A percentile compares a stretch with the other conserved stretches of the same genome.
These are phyloP conservation scores for Aspergillus funiculosus DNA, from an alignment of 495 filamentous ascomycete genomes.

Conservation along the genomic window DNA sequence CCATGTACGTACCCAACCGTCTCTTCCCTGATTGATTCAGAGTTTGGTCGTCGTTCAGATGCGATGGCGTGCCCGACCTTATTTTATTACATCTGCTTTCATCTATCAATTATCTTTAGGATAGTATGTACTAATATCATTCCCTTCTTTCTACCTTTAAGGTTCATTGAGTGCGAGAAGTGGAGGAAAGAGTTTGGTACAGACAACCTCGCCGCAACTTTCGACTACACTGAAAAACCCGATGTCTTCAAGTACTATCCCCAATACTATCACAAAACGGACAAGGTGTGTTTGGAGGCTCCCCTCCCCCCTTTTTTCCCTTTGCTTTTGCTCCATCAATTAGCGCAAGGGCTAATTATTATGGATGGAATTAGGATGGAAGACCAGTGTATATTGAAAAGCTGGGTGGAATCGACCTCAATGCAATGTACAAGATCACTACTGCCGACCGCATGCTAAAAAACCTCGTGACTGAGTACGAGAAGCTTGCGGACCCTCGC, in stretches of 20 bases:
- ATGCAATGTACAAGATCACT: slow-evolving; percentile 87
- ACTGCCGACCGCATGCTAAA: slow-evolving; percentile 87
- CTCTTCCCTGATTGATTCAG: not conserved
- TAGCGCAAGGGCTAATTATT: slow-evolving; percentile 10
- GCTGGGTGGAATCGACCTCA: slow-evolving; percentile 86
- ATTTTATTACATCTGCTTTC: slow-evolving; percentile 5
- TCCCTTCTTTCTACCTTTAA: slow-evolving; percentile 30
- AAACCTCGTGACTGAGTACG: slow-evolving; percentile 95
- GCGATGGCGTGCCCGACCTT: too few relatives aligned
- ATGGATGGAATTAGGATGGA: slow-evolving; percentile 61
- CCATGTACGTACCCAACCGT: slow-evolving; percentile 59
- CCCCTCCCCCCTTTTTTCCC: not conserved
- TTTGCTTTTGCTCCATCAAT: not conserved
- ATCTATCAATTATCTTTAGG: too few relatives aligned
- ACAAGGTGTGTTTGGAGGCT: slow-evolving; percentile 59
- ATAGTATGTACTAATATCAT: too few relatives aligned
- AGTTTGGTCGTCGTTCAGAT: too few relatives aligned
- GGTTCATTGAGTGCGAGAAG: slow-evolving; percentile 87
- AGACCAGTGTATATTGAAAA: slow-evolving; percentile 96
- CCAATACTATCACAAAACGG: slow-evolving; percentile 99
- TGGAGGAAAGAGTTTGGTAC: slow-evolving; percentile 85
- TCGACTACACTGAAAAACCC: slow-evolving; percentile 84
- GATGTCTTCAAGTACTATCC: slow-evolving; percentile 90
- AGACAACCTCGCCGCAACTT: slow-evolving; percentile 74
- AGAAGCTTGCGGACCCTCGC: slow-evolving; percentile 87